Evolutionary conservation across 108 stramenopile genomes (phyloP).

Genomic region (Discostella stelligeroides): DNA sequence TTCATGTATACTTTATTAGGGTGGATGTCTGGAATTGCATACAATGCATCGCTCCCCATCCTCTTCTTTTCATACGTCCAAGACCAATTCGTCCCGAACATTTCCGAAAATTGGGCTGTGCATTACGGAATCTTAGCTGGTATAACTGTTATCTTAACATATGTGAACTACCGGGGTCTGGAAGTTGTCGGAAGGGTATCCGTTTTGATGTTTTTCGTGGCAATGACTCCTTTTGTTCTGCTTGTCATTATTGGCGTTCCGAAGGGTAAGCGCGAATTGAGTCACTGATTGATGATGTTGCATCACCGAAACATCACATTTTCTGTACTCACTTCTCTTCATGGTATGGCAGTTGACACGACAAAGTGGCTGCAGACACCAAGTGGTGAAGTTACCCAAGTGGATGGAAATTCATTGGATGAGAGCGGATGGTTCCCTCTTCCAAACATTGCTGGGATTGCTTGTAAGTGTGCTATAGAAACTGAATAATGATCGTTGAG

Average conservation of each 20-base stretch:
- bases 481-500: neutral
- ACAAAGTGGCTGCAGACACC: constrained; percentile 61
- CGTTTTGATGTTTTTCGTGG: constrained; percentile 48
- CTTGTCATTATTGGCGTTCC: constrained; percentile 55
- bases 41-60: constrained; percentile 91
- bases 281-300: neutral
- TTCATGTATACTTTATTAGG: constrained; percentile 46
- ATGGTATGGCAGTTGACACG: constrained; percentile 55
- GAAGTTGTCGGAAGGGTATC: constrained; percentile 57
- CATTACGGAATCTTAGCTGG: constrained; percentile 20
- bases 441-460: constrained; percentile 40
- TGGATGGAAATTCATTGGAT: constrained; percentile 27
- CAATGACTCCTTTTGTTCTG: constrained; percentile 69
- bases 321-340: neutral
- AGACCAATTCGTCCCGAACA: constrained; percentile 48
- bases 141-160: constrained; percentile 20
- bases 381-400: constrained; percentile 15
- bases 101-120: constrained; percentile 23
- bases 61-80: constrained; percentile 83
- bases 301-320: neutral
- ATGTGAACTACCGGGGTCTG: constrained; percentile 63
- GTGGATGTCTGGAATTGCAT: constrained; percentile 90
- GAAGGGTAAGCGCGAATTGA: constrained; percentile 25
- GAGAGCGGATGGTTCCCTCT: constrained; percentile 40
- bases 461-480: constrained; percentile 28